Percentiles rank a stretch among this genome's conserved stretches.
phyloP scores from a whole-genome alignment of 768 basidiomycete species.

The Xerocomellus amylosporus region DNA sequence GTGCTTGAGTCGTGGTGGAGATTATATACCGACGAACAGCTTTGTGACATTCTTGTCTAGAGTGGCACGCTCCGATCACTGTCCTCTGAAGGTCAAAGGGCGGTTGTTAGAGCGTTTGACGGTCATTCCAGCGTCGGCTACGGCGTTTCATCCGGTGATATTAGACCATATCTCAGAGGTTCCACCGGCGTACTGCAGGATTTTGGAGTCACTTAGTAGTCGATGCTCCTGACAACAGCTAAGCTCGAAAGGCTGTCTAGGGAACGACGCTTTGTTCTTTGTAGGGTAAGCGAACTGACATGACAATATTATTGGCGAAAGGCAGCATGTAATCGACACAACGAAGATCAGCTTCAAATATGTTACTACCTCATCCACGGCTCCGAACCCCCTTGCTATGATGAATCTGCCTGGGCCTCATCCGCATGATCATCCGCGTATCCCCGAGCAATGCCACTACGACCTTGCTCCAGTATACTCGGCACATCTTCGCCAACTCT shows the following conservation, averaged over 20 bases:
- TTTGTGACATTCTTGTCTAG: neutral
- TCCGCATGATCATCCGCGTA: constrained; percentile 57
- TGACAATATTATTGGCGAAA: neutral
- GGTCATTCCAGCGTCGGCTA: neutral
- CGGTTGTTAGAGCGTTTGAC: neutral
- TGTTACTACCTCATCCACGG: neutral
- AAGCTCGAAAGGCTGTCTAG: neutral
- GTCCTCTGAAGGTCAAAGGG: neutral
- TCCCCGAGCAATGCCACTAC: constrained; percentile 85
- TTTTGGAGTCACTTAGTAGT: neutral
- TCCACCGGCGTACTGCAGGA: neutral
- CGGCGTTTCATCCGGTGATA: no score
- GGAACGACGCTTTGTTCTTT: neutral
- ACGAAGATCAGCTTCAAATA: neutral
- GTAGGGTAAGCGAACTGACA: neutral
- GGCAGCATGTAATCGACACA: neutral
- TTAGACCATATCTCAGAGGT: neutral
- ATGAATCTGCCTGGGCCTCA: neutral
- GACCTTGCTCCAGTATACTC: constrained; percentile 80
- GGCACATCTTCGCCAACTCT: constrained; percentile 77
- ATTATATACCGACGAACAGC: neutral
- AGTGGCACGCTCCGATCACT: neutral
- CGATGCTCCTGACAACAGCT: neutral
- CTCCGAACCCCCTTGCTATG: no score
- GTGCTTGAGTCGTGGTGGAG: neutral